A percentile compares a stretch with the other conserved stretches of the same genome.
Conservation (phyloP, 2,329 filamentous ascomycete species). For the Fusarium setosum region DNA sequence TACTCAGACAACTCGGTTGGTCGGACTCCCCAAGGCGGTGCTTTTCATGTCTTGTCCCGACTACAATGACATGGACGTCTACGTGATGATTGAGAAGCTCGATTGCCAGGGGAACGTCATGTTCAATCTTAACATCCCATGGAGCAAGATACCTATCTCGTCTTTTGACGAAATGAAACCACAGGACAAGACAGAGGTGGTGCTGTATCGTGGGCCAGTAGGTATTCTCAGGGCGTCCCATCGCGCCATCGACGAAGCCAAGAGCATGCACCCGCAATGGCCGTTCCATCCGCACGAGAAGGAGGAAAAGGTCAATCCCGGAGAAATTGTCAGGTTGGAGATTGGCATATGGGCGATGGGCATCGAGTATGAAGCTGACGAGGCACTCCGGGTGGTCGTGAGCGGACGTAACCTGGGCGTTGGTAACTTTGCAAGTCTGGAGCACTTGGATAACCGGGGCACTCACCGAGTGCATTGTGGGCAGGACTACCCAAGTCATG, state of each 20-base stretch:
- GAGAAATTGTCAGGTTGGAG: constrained; percentile 40
- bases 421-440: constrained; percentile 22
- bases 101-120: constrained; percentile 3
- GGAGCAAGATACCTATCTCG: constrained; percentile 24
- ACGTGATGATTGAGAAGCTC: constrained; percentile 43
- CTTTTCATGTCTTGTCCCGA: constrained; percentile 34
- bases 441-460: constrained; percentile 32
- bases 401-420: constrained; percentile 37
- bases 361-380: constrained; percentile 43
- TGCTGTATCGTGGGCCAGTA: constrained; percentile 40
- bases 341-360: constrained; percentile 46
- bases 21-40: constrained; percentile 11
- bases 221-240: constrained; percentile 35
- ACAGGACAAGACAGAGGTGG: constrained; percentile 37
- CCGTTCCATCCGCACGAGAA: constrained; percentile 39
- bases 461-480: constrained; percentile 36
- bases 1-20: neutral
- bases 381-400: constrained; percentile 34
- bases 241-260: constrained; percentile 33
- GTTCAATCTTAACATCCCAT: constrained; percentile 43
- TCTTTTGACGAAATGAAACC: constrained; percentile 35
- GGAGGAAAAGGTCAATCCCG: constrained; percentile 36
- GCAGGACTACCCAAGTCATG: constrained; percentile 31
- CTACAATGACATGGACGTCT: constrained; percentile 57
- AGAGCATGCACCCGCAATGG: constrained; percentile 44